Evolutionary conservation across 225 moss, liverwort and hornwort species (phyloP).

Genomic region (Bryum argenteum): DNA sequence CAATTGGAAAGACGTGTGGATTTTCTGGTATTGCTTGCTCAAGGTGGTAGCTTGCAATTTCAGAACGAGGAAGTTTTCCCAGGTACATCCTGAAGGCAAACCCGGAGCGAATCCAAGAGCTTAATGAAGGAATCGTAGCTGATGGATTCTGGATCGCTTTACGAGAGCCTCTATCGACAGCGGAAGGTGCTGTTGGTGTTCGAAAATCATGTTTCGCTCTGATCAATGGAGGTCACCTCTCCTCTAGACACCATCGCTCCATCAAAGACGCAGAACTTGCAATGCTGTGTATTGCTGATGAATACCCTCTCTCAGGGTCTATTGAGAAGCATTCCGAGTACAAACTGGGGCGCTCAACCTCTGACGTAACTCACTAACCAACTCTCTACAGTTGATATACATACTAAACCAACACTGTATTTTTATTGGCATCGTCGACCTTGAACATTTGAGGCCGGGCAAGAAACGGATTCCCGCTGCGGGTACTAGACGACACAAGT

Average conservation of each 20-base stretch:
- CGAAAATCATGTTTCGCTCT: slow-evolving; percentile 20
- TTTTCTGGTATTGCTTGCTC: slow-evolving; percentile 5
- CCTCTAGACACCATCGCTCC: background rate
- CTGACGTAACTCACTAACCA: slow-evolving; percentile 21
- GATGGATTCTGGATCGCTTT: background rate
- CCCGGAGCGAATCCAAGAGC: background rate
- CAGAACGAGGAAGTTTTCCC: background rate
- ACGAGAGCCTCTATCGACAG: background rate
- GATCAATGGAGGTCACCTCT: slow-evolving; percentile 25
- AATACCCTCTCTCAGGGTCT: background rate
- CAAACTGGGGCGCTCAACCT: background rate
- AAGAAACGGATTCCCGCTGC: slow-evolving; percentile 23
- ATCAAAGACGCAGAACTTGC: background rate
- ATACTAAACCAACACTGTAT: slow-evolving; percentile 19
- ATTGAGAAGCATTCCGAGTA: slow-evolving; percentile 5
- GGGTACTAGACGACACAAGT: background rate
- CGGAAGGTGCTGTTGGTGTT: slow-evolving; percentile 2
- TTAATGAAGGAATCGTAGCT: slow-evolving; percentile 2
- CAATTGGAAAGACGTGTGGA: background rate
- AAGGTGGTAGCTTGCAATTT: background rate
- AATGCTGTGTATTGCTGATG: background rate
- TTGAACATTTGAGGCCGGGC: slow-evolving; percentile 13
- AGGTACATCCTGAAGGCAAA: background rate
- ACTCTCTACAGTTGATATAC: slow-evolving; percentile 8
- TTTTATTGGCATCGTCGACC: background rate